Conservation (phyloP, 305 asterid genomes). For the Fraxinus albicans region DNA sequence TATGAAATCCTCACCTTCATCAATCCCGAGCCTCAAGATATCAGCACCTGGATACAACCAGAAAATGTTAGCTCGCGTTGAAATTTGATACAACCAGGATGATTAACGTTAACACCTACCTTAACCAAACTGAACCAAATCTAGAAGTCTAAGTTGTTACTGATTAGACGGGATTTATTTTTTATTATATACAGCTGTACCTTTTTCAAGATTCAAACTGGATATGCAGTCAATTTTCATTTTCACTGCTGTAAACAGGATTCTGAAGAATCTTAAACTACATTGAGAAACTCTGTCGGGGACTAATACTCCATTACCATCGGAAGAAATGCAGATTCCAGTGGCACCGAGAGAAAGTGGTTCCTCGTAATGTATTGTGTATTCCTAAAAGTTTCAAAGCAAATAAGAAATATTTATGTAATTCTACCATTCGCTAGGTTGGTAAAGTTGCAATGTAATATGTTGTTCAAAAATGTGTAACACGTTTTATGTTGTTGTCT, state of each 20-base stretch:
- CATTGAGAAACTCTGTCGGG: slow-evolving; percentile 19
- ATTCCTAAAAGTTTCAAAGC: slow-evolving; percentile 10
- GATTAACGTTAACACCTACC: too few relatives aligned
- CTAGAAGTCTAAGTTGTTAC: neutral
- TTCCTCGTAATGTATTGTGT: slow-evolving; percentile 8
- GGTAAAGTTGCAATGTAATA: neutral
- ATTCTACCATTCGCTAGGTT: neutral
- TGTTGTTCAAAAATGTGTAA: slow-evolving; percentile 12
- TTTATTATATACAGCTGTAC: too few relatives aligned
- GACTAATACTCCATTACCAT: slow-evolving; percentile 5
- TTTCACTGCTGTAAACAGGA: slow-evolving; percentile 33
- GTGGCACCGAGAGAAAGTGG: neutral
- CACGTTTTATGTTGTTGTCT: neutral
- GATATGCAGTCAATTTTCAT: neutral
- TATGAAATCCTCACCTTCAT: too few relatives aligned
- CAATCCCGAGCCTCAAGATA: too few relatives aligned
- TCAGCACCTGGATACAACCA: neutral
- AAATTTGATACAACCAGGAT: too few relatives aligned
- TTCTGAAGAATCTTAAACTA: slow-evolving; percentile 50
- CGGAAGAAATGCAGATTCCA: neutral
- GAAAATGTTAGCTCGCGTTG: neutral
- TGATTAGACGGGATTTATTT: too few relatives aligned
- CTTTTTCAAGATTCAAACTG: too few relatives aligned
- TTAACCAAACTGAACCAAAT: neutral
- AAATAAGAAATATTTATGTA: neutral